phyloP scores from a whole-genome alignment of 169 alveolate species.

The Toxoplasma gondii region DNA sequence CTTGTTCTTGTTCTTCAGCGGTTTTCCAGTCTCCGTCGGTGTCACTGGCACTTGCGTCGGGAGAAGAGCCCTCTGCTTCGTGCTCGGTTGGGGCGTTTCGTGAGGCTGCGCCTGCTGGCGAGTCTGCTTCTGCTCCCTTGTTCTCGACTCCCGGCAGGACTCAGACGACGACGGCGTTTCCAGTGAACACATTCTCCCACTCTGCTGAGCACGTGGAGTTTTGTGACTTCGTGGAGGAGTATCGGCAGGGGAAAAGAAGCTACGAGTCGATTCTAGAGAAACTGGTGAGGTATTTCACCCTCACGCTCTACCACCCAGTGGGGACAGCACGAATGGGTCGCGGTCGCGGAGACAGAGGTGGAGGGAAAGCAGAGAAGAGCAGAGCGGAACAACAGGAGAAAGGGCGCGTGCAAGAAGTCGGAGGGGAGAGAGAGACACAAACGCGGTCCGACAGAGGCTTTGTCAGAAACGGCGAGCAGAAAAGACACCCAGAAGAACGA shows the following conservation, averaged over 20 bases:
- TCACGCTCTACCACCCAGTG: constrained; percentile 61
- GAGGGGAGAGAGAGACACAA: not conserved
- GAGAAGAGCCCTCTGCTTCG: not conserved
- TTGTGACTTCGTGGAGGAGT: not conserved
- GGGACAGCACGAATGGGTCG: constrained; percentile 58
- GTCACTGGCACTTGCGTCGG: not conserved
- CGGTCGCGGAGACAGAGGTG: not conserved
- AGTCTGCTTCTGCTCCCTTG: too few species aligned
- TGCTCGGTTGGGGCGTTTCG: too few species aligned
- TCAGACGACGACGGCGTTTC: not conserved
- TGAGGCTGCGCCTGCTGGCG: too few species aligned
- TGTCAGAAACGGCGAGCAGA: too few species aligned
- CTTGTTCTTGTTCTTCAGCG: not conserved
- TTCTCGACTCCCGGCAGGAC: not conserved
- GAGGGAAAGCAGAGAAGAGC: not conserved
- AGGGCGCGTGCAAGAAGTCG: not conserved
- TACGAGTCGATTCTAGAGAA: not conserved
- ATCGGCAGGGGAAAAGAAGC: not conserved
- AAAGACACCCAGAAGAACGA: not conserved
- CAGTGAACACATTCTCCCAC: not conserved
- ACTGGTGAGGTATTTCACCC: constrained; percentile 28
- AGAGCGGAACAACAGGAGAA: not conserved
- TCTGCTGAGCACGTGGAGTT: not conserved
- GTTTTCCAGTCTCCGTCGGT: not conserved
- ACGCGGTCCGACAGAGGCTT: not conserved